Evolutionary conservation across 805 yeast genomes (phyloP).

Genomic region (Saccharomycopsis amapae): DNA sequence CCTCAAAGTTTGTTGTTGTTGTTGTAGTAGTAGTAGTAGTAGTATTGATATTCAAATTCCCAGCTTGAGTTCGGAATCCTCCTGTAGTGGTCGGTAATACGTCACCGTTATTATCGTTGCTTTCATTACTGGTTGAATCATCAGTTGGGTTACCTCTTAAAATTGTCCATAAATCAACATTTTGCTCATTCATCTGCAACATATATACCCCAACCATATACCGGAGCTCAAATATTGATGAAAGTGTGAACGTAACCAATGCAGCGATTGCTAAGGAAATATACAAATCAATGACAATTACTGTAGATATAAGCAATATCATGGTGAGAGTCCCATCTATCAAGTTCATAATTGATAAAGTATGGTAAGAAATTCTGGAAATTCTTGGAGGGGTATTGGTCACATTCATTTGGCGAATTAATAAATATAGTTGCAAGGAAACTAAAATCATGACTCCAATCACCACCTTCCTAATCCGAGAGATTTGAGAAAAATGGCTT

Average conservation of each 20-base stretch:
- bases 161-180: constrained; percentile 58
- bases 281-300: constrained; percentile 47
- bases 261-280: constrained; percentile 65
- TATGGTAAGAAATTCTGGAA: constrained; percentile 63
- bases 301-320: constrained; percentile 51
- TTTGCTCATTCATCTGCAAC: constrained; percentile 67
- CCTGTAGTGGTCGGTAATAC: constrained; percentile 5
- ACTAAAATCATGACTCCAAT: constrained; percentile 41
- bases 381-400: constrained; percentile 76
- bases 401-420: constrained; percentile 62
- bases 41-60: too few species aligned
- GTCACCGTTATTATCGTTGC: constrained; percentile 19
- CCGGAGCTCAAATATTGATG: constrained; percentile 69
- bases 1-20: constrained; percentile 29
- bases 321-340: constrained; percentile 67
- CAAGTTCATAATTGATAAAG: constrained; percentile 55
- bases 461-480: constrained; percentile 34
- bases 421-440: constrained; percentile 45
- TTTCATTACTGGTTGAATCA: constrained; percentile 11
- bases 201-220: constrained; percentile 60
- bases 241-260: constrained; percentile 59
- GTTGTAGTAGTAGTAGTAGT: constrained; percentile 24
- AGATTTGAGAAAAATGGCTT: constrained; percentile 22
- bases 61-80: constrained; percentile 14
- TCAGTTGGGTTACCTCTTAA: constrained; percentile 47